These are phyloP conservation scores for Curvularia eragrostidis DNA, from an alignment of 2,329 filamentous ascomycete species.

Conservation along the genomic window DNA sequence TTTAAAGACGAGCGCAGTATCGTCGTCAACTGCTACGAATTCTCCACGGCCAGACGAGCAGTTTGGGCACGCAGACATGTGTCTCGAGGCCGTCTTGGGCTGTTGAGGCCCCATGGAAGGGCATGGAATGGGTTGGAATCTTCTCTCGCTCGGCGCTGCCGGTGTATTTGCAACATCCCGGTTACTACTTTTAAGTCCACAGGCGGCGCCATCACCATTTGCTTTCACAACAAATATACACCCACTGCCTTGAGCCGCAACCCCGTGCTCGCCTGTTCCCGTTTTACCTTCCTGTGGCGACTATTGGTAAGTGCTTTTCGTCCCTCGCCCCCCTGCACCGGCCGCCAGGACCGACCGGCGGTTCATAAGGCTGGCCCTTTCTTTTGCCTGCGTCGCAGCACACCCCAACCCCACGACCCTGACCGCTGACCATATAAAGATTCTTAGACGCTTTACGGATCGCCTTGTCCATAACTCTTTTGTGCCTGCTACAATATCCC, in stretches of 20 bases:
- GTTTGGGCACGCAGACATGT: conserved; percentile 13
- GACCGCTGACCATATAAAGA: conserved; percentile 26
- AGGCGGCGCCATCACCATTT: conserved; percentile 28
- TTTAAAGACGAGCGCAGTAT: neutral
- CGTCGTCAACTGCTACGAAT: neutral
- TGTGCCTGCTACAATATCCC: conserved; percentile 16
- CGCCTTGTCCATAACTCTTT: conserved; percentile 12
- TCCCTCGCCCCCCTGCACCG: conserved; percentile 3
- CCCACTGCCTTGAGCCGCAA: conserved; percentile 19
- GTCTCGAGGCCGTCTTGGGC: conserved; percentile 28
- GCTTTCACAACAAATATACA: conserved; percentile 22
- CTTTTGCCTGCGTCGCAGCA: conserved; percentile 19
- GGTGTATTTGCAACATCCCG: conserved; percentile 41
- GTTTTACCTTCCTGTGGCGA: conserved; percentile 16
- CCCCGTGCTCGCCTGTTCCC: conserved; percentile 9
- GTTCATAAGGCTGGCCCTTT: conserved; percentile 27
- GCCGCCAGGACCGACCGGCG: conserved; percentile 16
- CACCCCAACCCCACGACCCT: conserved; percentile 17
- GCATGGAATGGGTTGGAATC: conserved; percentile 45
- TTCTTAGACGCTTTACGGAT: conserved; percentile 9
- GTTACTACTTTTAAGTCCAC: conserved; percentile 46
- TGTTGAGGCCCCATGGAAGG: conserved; percentile 41
- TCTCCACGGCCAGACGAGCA: neutral
- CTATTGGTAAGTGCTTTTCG: conserved; percentile 29
- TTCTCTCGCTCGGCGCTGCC: conserved; percentile 46